These are phyloP conservation scores for Aphanoascus verrucosus DNA, from an alignment of 2,329 filamentous ascomycete genomes.

Conservation along the genomic window DNA sequence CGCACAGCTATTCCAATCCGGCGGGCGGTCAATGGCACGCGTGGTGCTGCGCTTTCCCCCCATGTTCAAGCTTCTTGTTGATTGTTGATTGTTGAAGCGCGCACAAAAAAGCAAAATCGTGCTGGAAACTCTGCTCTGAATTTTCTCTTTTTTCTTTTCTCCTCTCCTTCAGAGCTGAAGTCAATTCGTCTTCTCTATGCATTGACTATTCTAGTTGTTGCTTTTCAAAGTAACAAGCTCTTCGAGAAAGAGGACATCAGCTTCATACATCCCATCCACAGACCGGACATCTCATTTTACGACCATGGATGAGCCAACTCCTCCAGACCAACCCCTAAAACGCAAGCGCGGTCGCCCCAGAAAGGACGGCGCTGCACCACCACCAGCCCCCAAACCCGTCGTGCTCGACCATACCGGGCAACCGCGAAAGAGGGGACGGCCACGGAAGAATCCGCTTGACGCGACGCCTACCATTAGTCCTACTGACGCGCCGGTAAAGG, in stretches of 20 bases:
- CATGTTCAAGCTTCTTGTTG: neutral
- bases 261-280: neutral
- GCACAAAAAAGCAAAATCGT: neutral
- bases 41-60: neutral
- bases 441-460: slow-evolving; percentile 8
- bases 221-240: too few relatives aligned
- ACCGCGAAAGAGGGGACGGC: slow-evolving; percentile 15
- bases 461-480: neutral
- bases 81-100: neutral
- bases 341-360: slow-evolving; percentile 16
- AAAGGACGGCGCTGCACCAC: slow-evolving; percentile 12
- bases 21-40: neutral
- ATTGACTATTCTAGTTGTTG: too few relatives aligned
- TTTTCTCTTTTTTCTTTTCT: too few relatives aligned
- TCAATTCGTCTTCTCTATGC: neutral
- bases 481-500: neutral
- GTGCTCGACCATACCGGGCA: slow-evolving; percentile 10
- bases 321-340: neutral
- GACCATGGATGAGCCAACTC: neutral
- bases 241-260: neutral
- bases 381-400: slow-evolving; percentile 11
- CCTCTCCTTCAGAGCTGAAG: too few relatives aligned
- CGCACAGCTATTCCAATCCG: neutral
- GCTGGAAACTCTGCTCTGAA: neutral
- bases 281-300: neutral